These are phyloP conservation scores for Ophiostoma populinum DNA, from an alignment of 2,329 filamentous ascomycete species.

Conservation along the genomic window DNA sequence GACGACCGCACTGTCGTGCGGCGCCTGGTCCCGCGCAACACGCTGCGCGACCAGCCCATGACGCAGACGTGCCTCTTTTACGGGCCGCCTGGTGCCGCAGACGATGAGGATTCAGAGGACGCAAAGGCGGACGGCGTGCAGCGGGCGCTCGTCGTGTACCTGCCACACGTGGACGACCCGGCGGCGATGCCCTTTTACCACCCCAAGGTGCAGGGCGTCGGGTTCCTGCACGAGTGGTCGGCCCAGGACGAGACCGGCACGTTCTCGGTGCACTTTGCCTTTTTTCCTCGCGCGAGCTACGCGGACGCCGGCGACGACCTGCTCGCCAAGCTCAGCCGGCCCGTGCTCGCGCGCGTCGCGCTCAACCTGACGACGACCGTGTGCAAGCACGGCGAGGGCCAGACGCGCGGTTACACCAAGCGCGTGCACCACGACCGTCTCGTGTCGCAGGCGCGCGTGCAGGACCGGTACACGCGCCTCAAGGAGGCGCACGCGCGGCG, in stretches of 20 bases:
- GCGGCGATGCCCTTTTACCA: constrained; percentile 75
- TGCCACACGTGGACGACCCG: constrained; percentile 48
- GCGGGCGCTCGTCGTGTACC: constrained; percentile 52
- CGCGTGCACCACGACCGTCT: constrained; percentile 70
- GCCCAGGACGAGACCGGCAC: constrained; percentile 23
- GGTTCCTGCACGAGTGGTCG: constrained; percentile 54
- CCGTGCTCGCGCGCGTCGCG: constrained; percentile 42
- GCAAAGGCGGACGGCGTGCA: constrained; percentile 5
- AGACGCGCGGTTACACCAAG: constrained; percentile 53
- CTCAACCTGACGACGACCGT: constrained; percentile 50
- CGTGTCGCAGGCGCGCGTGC: constrained; percentile 57
- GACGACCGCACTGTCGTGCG: constrained; percentile 53
- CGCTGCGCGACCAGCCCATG: constrained; percentile 53
- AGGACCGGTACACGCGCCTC: constrained; percentile 65
- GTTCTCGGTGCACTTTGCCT: constrained; percentile 40
- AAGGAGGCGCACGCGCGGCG: constrained; percentile 61
- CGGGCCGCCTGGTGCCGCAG: constrained; percentile 6
- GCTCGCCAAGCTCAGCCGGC: constrained; percentile 20
- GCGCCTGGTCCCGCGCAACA: constrained; percentile 67
- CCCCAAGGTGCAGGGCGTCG: constrained; percentile 55
- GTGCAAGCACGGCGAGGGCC: constrained; percentile 56
- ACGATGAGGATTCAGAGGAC: constrained; percentile 12
- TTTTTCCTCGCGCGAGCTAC: background rate
- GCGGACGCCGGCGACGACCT: background rate
- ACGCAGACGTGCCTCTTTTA: constrained; percentile 75